A percentile compares a stretch with the other conserved stretches of the same genome.
These are phyloP conservation scores for Pueraria montana DNA, from an alignment of 306 rosid genomes.

Conservation along the genomic window DNA sequence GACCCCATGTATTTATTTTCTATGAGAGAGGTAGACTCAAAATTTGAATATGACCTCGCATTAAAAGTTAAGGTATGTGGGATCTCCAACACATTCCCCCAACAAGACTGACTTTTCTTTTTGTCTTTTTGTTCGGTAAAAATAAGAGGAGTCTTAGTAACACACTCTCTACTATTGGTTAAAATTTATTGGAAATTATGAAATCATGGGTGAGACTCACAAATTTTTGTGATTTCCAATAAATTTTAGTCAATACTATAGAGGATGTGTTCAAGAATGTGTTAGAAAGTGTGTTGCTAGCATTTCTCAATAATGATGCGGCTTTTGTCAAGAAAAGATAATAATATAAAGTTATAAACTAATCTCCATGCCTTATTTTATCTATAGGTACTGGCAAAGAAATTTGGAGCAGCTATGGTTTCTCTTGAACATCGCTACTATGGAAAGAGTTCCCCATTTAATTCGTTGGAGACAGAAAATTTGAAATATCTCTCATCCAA, in stretches of 20 bases:
- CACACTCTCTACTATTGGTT: too few relatives aligned
- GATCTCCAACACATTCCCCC: too few relatives aligned
- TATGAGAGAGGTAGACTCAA: not conserved
- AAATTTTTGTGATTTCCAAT: not conserved
- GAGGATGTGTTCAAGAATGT: too few relatives aligned
- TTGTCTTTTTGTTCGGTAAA: too few relatives aligned
- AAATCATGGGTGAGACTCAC: too few relatives aligned
- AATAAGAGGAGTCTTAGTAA: too few relatives aligned
- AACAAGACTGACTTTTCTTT: slow-evolving; percentile 9
- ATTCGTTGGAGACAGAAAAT: slow-evolving; percentile 74
- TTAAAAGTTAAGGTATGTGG: too few relatives aligned
- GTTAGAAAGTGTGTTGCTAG: too few relatives aligned
- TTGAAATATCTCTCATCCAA: slow-evolving; percentile 91
- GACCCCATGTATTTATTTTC: not conserved
- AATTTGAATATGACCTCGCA: not conserved
- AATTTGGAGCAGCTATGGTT: slow-evolving; percentile 94
- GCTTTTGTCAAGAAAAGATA: slow-evolving; percentile 17
- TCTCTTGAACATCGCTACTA: slow-evolving; percentile 96
- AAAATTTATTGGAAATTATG: too few relatives aligned
- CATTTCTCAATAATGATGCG: not conserved
- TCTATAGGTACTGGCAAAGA: slow-evolving; percentile 86
- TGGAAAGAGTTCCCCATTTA: slow-evolving; percentile 83
- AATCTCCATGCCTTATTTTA: slow-evolving; percentile 30
- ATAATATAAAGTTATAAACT: too few relatives aligned
- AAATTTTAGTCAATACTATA: not conserved